Evolutionary conservation across 306 rosid species (phyloP), one percentile per base, ranked within the genome.

Genomic region (Medicago truncatula): DNA sequence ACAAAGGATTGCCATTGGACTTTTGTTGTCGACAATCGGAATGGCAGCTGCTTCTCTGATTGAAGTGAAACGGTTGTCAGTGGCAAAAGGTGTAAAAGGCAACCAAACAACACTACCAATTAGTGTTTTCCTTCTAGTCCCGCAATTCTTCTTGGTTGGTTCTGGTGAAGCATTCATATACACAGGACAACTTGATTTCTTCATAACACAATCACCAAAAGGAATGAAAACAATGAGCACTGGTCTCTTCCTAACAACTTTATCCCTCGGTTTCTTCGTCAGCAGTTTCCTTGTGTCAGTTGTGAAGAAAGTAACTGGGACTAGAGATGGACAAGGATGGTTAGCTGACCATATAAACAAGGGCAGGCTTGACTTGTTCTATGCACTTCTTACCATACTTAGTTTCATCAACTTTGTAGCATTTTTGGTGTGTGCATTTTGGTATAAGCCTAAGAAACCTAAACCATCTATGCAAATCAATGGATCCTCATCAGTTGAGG

Each of bases 201-300:
- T 92, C 89, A 92, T 94, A 86, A 91, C 97, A 11, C 88, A 82
- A 65, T 91, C 98, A 10, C 98, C 98, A 15, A 92, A 92, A 76
- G 93, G 97, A 46, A 92, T 94, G 98, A 94, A 92, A 83, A 87
- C 97, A 18, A 90, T 94, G 97, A 94, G 98, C 88, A 94, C 98
- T 0, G 98, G 96, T 9, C 91, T 94, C 61, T 94, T 94, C 74
- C 95, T 94, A 15, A 88, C 96, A 11, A 94, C 97, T 8, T 9
- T 94, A 14, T 87, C 98, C 9, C 89, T 94, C 0, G 98, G 98
- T 31, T 91, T 91, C 87, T 94, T 94, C 25, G 56, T 91, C 13
- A 94, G 98, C 65, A 94, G 98, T 82, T 84, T 92, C 80, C 82
- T 92, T 43, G 98, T 94, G 10, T 82, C 93, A 0, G 71, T 89